phyloP scores from a whole-genome alignment of 2,329 filamentous ascomycete species.

The Pseudogymnoascus sp. region DNA sequence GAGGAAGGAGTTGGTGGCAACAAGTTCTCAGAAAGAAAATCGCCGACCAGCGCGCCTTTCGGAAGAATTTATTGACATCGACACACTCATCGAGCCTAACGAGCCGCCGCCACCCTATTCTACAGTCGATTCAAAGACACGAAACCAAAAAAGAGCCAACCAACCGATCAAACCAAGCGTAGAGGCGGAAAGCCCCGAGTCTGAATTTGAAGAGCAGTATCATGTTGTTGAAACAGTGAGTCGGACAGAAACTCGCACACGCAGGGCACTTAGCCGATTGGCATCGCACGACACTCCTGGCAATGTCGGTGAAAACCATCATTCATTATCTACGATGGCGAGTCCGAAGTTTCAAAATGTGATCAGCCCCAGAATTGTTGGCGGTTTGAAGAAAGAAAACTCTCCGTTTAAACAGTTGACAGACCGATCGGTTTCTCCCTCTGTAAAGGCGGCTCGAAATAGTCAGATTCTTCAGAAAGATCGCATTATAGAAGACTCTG shows the following conservation, averaged over 20 bases:
- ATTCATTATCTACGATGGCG: neutral
- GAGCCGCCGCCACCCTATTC: neutral
- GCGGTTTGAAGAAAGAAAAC: neutral
- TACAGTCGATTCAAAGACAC: neutral
- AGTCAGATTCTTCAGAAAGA: constrained; percentile 11
- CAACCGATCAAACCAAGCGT: constrained; percentile 14
- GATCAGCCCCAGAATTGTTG: neutral
- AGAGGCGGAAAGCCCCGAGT: neutral
- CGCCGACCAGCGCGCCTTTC: constrained; percentile 4
- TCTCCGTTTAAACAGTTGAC: constrained; percentile 1
- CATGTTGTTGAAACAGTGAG: constrained; percentile 23
- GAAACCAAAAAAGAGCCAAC: constrained; percentile 2
- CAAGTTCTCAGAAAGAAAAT: constrained; percentile 1
- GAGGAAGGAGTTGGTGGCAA: constrained; percentile 12
- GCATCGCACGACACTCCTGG: constrained; percentile 13
- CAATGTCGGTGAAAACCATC: neutral
- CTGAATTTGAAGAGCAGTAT: constrained; percentile 11
- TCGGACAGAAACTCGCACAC: constrained; percentile 20
- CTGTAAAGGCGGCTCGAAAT: constrained; percentile 8
- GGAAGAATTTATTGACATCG: constrained; percentile 28
- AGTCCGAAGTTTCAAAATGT: neutral
- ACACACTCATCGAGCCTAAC: constrained; percentile 16
- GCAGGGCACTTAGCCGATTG: constrained; percentile 22
- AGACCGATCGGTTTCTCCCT: neutral
- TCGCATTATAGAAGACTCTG: constrained; percentile 6